Evolutionary conservation across 192 early-diverging fungal species (phyloP), one percentile per base, ranked within the genome.

Genomic region (Jimgerdemannia flammicorona): DNA sequence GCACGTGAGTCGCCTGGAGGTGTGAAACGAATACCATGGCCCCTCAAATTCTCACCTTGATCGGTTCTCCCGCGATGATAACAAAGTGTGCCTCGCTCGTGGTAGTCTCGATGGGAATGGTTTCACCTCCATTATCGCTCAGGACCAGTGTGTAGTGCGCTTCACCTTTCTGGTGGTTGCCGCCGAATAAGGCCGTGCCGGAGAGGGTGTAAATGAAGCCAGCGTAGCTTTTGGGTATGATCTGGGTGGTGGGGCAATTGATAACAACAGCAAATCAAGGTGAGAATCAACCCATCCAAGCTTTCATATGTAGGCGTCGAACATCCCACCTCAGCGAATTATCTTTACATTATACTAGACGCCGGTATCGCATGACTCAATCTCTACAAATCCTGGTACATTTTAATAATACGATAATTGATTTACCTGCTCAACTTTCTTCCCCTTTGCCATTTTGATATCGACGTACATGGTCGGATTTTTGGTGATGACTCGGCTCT

Each of bases 381-480:
- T 29, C 29, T 29, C 29, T 29, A 29, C 29, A 29, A 29, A 29
- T 29, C 29, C 29, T 29, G 29, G 29, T 29, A 0, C 29, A 29
- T 29, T 29, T 29, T 29, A 72, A 59, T 59, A 59, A 59, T 59
- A 59, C 6, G 6, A 59, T 59, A 59, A 59, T 10, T 14, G 6
- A 29, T 14, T 59, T 2, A 59, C 49, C 74, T 87, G 77, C 81
- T 90, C 79, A 72, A 92, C 74, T 66, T 81, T 85, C 40, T 86
- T 87, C 66, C 83, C 80, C 44, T 84, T 81, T 67, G 85, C 68
- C 81, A 96, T 84, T 67, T 87, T 83, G 43, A 95, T 83, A 74
- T 97, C 93, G 20, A 95, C 82, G 76, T 92, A 93, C 83, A 88
- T 90, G 69, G 94, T 92, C 4, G 95, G 96, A 2, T 91, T 94